Evolutionary conservation across 140 eudicot genomes (phyloP), one percentile per base, ranked within the genome.

Genomic region (Ambrosia hybrid): DNA sequence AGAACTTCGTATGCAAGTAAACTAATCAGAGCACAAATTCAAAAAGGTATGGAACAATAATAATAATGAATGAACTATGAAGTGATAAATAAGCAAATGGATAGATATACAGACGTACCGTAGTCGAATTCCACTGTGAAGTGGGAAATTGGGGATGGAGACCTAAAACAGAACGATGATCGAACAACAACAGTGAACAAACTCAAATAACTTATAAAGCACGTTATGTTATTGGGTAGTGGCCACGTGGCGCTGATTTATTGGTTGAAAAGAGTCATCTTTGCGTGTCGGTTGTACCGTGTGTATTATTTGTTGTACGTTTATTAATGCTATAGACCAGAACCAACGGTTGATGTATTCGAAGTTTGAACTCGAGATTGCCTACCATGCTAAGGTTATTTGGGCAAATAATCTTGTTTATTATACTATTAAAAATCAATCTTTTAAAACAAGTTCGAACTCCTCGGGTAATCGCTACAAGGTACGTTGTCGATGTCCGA

Each of bases 111-210:
- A 10, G 52, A 48, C 63, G 5, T 51, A 69, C 76, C 69, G 58
- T 13, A 39, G 65, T 68, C 7, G 52, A 67, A 76, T 76, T 68
- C 36, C 64, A 76, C 45, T 76, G 80, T 76, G 70, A 59, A 60
- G 81, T 69, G 43, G 57, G 37, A 69, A 68, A 3, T 17, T 8
- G 64, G 65, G 3, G 5, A 16, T 73, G 64, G 45, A 49, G 17
- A 49, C 58, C 14, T 58, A 38, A 59, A 60, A 36, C 37, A 56
- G 4, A 51, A 26, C 76, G 71, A 51, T 38, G 68, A 66, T 76
- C 75, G 68, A 48, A 48, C 6, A 41, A 5, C 8, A 41, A 41
- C 8, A 41, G 8, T 5, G 46, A 41, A 41, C 13, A 11, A 48
- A 9, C 13, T 9, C 13, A 48, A 7, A 8, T 3, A 45, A 3